These are phyloP conservation scores for Heteromeles arbutifolia DNA, from an alignment of 306 rosid species.

Conservation along the genomic window DNA sequence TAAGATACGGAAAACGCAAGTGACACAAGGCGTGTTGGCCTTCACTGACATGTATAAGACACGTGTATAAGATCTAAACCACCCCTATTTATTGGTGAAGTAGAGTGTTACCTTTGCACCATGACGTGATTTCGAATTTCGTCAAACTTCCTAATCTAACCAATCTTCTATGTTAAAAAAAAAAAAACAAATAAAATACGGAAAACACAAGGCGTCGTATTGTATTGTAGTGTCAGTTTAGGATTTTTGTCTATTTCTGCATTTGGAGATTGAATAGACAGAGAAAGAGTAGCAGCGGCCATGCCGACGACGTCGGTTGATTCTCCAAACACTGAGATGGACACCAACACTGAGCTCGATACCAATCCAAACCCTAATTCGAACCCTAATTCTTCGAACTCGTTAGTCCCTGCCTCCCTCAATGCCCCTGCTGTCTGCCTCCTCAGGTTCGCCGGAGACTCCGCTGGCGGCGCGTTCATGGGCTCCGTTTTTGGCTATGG, in stretches of 20 bases:
- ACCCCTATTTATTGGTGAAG: no score
- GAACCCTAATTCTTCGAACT: conserved; percentile 35
- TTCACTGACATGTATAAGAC: no score
- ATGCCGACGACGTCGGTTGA: conserved; percentile 36
- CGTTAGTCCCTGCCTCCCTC: conserved; percentile 34
- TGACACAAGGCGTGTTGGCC: no score
- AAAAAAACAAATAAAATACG: no score
- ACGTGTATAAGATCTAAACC: no score
- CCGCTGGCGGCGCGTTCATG: conserved; percentile 84
- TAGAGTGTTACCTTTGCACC: no score
- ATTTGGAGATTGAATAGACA: neutral
- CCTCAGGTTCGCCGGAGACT: conserved; percentile 63
- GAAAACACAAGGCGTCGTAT: neutral
- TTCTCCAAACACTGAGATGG: conserved; percentile 40
- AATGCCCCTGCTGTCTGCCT: conserved; percentile 62
- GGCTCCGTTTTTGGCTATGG: conserved; percentile 97
- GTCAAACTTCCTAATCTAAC: no score
- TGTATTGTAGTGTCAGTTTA: neutral
- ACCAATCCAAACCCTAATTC: conserved; percentile 19
- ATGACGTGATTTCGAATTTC: no score
- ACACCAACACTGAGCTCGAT: conserved; percentile 26
- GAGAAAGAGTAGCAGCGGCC: conserved; percentile 14
- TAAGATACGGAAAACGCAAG: neutral
- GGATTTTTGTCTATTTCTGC: neutral
- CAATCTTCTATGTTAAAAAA: no score